Base-by-base conservation (phyloP, 2,329 filamentous ascomycete species). In the Aspergillus neotritici region DNA sequence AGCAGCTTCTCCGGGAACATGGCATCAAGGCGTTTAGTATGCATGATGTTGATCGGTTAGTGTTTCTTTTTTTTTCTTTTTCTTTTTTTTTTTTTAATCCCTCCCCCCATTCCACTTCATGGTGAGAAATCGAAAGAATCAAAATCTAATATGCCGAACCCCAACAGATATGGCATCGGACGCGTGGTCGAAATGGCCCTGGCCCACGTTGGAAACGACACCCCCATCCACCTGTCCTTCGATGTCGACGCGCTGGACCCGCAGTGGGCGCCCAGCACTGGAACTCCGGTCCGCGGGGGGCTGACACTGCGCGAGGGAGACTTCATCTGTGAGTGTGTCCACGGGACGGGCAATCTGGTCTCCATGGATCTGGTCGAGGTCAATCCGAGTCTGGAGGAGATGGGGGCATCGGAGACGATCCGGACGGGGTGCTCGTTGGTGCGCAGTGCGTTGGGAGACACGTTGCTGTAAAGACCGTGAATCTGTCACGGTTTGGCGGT, bases 151-250 rank as follows among this genome's bases (percentile, higher is more conserved):
- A 4, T 9, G 9, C 41, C 50, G 21, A 45, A 38, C 30, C 21
- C n/a, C 25, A 12, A 36, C 51, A 89, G 87, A 41, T 78, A 97
- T 63, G 93, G 93, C 36, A 98, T 98, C 59, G 93, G 93, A 43
- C 85, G 84, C 53, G 88, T 98, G 52, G 89, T 98, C 72, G 93
- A 97, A 61, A 94, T 96, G 91, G 91, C 91, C n/a, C 77, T 98
- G 41, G 91, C 84, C 28, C 90, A 96, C 73, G 94, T 97, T 54
- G 93, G 93, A 56, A 80, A 75, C 60, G 93, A 97, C 65, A 96
- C 90, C 0, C 93, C 93, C 33, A 96, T 98, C 62, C 93, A 98
- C 68, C 79, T 98, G 47, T 94, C 88, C 31, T 97, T 98, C 60
- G 93, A 98, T 64, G 88, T 98, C 54, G 93, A 98, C 66, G 93